A percentile compares a stretch with the other conserved stretches of the same genome.
phyloP scores from a whole-genome alignment of 2,329 filamentous ascomycete species.

The Capronia coronata region DNA sequence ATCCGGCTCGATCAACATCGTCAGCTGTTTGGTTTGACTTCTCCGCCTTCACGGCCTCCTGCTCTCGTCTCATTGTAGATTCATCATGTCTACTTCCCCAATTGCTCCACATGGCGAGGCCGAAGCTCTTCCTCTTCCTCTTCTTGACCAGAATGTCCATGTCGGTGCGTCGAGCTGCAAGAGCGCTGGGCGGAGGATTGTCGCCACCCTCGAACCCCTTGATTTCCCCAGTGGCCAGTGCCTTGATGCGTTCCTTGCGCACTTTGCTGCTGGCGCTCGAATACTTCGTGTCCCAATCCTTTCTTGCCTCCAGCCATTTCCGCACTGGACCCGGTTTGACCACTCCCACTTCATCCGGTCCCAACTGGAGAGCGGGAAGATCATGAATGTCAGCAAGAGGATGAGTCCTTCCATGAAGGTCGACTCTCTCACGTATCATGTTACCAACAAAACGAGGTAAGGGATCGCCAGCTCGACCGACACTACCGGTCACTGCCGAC shows the following conservation, averaged over 20 bases:
- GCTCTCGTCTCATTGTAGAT: conserved; percentile 50
- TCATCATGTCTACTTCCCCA: conserved; percentile 90
- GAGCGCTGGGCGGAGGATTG: conserved; percentile 71
- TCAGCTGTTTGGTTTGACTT: background rate
- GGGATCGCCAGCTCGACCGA: conserved; percentile 82
- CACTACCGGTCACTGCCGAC: conserved; percentile 34
- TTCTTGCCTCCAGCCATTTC: conserved; percentile 74
- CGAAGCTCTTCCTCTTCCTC: conserved; percentile 60
- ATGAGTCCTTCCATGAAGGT: conserved; percentile 67
- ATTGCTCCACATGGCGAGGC: conserved; percentile 73
- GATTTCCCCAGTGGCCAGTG: conserved; percentile 62
- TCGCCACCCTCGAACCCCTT: conserved; percentile 65
- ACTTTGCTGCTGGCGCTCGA: conserved; percentile 62
- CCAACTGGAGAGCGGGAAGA: conserved; percentile 60
- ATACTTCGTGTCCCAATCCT: conserved; percentile 67
- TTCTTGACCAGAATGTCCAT: conserved; percentile 37
- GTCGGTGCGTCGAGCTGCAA: conserved; percentile 62
- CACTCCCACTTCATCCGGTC: conserved; percentile 62
- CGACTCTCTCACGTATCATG: conserved; percentile 88
- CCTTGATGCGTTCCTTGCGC: conserved; percentile 65
- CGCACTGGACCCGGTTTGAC: conserved; percentile 72
- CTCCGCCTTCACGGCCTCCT: conserved; percentile 11
- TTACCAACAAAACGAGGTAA: conserved; percentile 71
- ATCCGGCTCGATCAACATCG: background rate
- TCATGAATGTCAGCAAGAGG: conserved; percentile 59